Evolutionary conservation across 2,329 filamentous ascomycete species (phyloP).

Genomic region (Botrytis medusae): DNA sequence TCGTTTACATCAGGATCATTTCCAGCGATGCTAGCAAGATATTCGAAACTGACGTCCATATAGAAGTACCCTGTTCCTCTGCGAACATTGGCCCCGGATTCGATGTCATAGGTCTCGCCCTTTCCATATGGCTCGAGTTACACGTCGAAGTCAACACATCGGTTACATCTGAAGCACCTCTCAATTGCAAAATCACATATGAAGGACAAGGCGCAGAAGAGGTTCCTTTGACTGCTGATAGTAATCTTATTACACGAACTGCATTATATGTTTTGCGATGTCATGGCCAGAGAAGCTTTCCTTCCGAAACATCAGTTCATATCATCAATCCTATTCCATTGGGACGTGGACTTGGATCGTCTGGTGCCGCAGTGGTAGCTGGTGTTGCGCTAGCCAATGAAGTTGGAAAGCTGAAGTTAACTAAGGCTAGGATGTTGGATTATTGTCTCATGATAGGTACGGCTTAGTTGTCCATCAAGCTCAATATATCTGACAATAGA

Average conservation of each 20-base stretch:
- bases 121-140: slow-evolving; percentile 92
- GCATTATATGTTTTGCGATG: slow-evolving; percentile 94
- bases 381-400: slow-evolving; percentile 92
- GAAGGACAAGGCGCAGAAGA: slow-evolving; percentile 70
- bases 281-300: slow-evolving; percentile 83
- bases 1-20: neutral
- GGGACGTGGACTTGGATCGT: slow-evolving; percentile 89
- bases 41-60: slow-evolving; percentile 11
- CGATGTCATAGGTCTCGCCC: slow-evolving; percentile 92
- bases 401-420: slow-evolving; percentile 75
- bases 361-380: slow-evolving; percentile 90
- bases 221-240: slow-evolving; percentile 79
- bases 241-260: slow-evolving; percentile 90
- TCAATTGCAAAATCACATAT: slow-evolving; percentile 90
- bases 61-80: slow-evolving; percentile 81
- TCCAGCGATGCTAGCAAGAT: neutral
- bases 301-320: slow-evolving; percentile 83
- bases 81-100: slow-evolving; percentile 98
- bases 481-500: slow-evolving; percentile 5
- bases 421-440: slow-evolving; percentile 82
- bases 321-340: slow-evolving; percentile 95
- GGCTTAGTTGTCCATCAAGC: slow-evolving; percentile 25
- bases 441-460: slow-evolving; percentile 94
- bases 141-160: slow-evolving; percentile 72
- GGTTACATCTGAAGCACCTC: slow-evolving; percentile 56